Percentiles rank a stretch among this genome's conserved stretches.
Conservation (phyloP, 2,329 filamentous ascomycete genomes). For the Diaporthe longicolla region DNA sequence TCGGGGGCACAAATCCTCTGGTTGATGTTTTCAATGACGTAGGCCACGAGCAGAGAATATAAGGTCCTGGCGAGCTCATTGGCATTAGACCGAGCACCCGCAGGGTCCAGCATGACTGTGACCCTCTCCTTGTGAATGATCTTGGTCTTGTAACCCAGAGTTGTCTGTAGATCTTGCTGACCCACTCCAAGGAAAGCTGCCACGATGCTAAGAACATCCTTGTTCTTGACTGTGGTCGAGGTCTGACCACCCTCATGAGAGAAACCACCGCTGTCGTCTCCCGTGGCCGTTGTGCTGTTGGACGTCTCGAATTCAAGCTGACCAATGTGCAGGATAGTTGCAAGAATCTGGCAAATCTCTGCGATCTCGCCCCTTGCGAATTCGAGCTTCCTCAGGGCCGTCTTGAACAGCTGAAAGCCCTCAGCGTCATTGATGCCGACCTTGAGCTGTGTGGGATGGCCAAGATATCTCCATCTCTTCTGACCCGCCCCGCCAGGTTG, state of each 20-base stretch:
- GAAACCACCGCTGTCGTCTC: constrained; percentile 95
- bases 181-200: constrained; percentile 95
- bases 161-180: constrained; percentile 85
- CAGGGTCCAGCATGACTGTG: constrained; percentile 97
- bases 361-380: constrained; percentile 95
- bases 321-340: constrained; percentile 95
- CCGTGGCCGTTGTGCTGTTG: constrained; percentile 81
- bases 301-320: constrained; percentile 94
- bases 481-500: constrained; percentile 63
- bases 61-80: constrained; percentile 94
- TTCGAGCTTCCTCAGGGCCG: constrained; percentile 91
- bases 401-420: constrained; percentile 98
- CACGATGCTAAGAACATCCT: constrained; percentile 86
- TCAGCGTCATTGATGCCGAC: constrained; percentile 96
- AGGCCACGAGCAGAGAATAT: constrained; percentile 94
- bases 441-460: constrained; percentile 96
- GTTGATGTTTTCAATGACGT: constrained; percentile 94
- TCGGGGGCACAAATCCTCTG: constrained; percentile 89
- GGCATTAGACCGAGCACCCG: constrained; percentile 89
- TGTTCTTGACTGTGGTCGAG: constrained; percentile 91
- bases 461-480: constrained; percentile 95
- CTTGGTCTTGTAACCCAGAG: constrained; percentile 95
- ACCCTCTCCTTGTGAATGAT: constrained; percentile 96
- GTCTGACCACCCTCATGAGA: constrained; percentile 93
- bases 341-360: constrained; percentile 95